Conservation (phyloP, 2,329 filamentous ascomycete genomes). For the Alternaria burnsii region DNA sequence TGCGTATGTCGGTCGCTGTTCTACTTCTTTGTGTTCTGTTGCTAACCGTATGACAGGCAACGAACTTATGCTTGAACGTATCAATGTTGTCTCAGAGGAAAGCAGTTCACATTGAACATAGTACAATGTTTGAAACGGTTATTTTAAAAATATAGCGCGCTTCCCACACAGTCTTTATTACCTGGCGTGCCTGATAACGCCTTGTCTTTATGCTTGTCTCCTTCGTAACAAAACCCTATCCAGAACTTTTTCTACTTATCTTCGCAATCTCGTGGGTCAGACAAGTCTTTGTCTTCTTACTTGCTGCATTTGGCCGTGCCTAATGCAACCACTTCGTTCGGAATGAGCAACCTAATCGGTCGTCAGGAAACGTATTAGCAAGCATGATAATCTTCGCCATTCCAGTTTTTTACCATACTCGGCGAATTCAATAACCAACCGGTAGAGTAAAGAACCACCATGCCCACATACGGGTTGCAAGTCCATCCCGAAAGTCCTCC, state of each 20-base stretch:
- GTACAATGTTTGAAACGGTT: background rate
- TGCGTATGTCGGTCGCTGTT: constrained; percentile 13
- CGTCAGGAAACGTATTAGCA: background rate
- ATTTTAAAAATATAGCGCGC: background rate
- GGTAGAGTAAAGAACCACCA: background rate
- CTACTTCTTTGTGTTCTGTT: background rate
- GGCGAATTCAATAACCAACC: background rate
- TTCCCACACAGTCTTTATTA: background rate
- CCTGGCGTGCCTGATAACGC: background rate
- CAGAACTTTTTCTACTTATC: background rate
- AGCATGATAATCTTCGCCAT: background rate
- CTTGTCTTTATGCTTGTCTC: background rate
- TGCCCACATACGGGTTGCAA: background rate
- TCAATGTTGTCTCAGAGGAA: background rate
- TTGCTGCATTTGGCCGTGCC: background rate
- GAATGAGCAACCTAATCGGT: background rate
- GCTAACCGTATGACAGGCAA: constrained; percentile 2
- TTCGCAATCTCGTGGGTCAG: background rate
- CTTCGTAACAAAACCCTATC: background rate
- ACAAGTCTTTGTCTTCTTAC: background rate
- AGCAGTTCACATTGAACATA: background rate
- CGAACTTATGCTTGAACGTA: background rate
- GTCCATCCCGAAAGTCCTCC: background rate
- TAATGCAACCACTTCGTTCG: background rate
- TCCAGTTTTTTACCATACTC: no score